phyloP scores from a whole-genome alignment of 768 basidiomycete genomes.

The Russula vinacea region DNA sequence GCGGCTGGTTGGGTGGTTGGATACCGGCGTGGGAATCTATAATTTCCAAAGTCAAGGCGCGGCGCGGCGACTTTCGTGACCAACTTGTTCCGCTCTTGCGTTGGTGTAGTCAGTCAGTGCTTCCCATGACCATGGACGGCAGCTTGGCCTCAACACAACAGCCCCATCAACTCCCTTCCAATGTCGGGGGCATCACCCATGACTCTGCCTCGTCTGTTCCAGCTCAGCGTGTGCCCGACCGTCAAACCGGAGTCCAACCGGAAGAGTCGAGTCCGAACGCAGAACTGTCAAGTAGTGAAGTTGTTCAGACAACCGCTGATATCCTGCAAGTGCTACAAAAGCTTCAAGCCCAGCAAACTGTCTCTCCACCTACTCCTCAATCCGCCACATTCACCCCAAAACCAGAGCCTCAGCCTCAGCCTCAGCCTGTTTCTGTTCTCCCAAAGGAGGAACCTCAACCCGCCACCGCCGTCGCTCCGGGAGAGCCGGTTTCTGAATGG shows the following conservation, averaged over 20 bases:
- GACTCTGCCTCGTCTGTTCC: slow-evolving; percentile 18
- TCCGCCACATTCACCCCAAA: slow-evolving; percentile 12
- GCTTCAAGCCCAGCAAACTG: slow-evolving; percentile 26
- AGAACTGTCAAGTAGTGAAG: slow-evolving; percentile 23
- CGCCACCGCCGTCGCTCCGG: slow-evolving; percentile 25
- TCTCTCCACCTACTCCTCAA: slow-evolving; percentile 22
- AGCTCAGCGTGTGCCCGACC: slow-evolving; percentile 24
- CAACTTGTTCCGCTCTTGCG: slow-evolving; percentile 26
- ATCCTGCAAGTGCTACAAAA: slow-evolving; percentile 27
- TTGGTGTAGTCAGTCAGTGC: slow-evolving; percentile 23
- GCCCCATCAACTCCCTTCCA: slow-evolving; percentile 20
- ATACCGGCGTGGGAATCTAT: slow-evolving; percentile 12
- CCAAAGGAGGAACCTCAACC: slow-evolving; percentile 27
- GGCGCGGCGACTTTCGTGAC: slow-evolving; percentile 34
- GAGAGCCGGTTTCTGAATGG: slow-evolving; percentile 57
- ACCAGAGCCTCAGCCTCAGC: slow-evolving; percentile 8
- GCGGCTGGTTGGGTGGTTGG: no score
- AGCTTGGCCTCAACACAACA: slow-evolving; percentile 23
- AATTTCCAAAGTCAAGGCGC: not conserved
- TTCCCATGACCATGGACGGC: slow-evolving; percentile 23
- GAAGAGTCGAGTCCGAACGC: slow-evolving; percentile 21
- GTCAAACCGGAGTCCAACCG: slow-evolving; percentile 5
- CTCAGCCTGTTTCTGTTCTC: slow-evolving; percentile 6
- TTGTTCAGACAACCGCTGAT: slow-evolving; percentile 24
- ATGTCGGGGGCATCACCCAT: slow-evolving; percentile 10